Evolutionary conservation across 2,329 filamentous ascomycete genomes (phyloP), one percentile per base, ranked within the genome.

Genomic region (Penicillium sp.): DNA sequence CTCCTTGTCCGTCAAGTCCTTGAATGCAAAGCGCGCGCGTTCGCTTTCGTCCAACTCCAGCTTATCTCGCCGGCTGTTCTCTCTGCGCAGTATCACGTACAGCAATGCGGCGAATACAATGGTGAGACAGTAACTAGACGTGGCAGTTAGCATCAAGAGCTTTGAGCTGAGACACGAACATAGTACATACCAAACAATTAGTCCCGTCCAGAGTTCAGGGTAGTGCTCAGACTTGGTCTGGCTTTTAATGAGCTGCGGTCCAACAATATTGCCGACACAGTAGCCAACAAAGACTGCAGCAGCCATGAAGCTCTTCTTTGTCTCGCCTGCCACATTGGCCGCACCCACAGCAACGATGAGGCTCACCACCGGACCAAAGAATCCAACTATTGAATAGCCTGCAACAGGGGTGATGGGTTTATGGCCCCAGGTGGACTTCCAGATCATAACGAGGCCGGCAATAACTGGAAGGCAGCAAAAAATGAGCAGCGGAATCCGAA

Each of bases 291-390:
- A 91, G 1, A 89, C 86, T 0, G 85, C 84, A 0, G 85, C 84
- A 0, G 88, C 86, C 79, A 88, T 90, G 64, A 88, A 85, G 61
- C 84, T 88, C 77, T 91, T 91, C 74, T 91, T 91, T 0, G 88
- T 91, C 23, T 88, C 82, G 0, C 89, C 88, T 0, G 88, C 87
- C 0, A 91, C 86, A 61, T 91, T 91, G 11, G 83, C 82, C 77
- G 83, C 83, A 0, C 80, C 81, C 2, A 84, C 65, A 0, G 77
- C 77, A 43, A 85, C 82, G 2, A 81, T 79, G n/a, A 83, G 74
- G 45, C 83, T 86, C 0, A 89, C 87, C 0, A 89, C 86, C 0
- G 83, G 84, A 0, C 87, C 87, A 61, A 90, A 91, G 61, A 86
- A 88, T 0, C 88, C 88, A 1, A 86, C 87, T 35, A 91, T 80